These are phyloP conservation scores for Corylus avellana DNA, from an alignment of 306 rosid genomes.

Conservation along the genomic window DNA sequence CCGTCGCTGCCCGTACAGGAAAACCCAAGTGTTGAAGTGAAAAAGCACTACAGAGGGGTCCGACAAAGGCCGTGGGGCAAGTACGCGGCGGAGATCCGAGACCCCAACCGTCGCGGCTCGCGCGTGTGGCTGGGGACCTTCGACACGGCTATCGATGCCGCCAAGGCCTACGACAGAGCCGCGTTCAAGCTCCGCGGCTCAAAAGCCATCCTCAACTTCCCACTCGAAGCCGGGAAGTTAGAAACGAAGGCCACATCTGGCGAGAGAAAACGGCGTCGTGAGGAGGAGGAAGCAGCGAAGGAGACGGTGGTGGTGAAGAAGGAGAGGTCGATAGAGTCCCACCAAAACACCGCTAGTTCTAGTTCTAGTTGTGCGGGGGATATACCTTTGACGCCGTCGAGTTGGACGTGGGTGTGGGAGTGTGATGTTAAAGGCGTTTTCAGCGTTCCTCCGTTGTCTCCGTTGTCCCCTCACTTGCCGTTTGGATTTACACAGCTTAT, in stretches of 20 bases:
- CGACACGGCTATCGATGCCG: constrained; percentile 80
- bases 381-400: constrained; percentile 80
- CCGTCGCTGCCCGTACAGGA: not conserved
- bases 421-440: constrained; percentile 55
- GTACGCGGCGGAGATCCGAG: constrained; percentile 86
- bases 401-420: constrained; percentile 66
- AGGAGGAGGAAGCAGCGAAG: constrained; percentile 26
- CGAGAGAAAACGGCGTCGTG: constrained; percentile 50
- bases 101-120: constrained; percentile 73
- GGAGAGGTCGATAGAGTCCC: constrained; percentile 40
- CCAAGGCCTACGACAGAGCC: constrained; percentile 78
- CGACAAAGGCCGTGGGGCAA: constrained; percentile 89
- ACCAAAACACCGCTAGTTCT: not conserved
- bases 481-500: constrained; percentile 61
- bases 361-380: constrained; percentile 16
- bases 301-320: constrained; percentile 46
- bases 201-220: constrained; percentile 82
- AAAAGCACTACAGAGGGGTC: constrained; percentile 64
- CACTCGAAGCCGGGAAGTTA: constrained; percentile 49
- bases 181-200: constrained; percentile 82
- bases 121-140: constrained; percentile 88
- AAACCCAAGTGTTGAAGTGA: constrained; percentile 12
- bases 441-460: constrained; percentile 70
- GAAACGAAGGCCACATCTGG: not conserved
- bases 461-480: constrained; percentile 71